A percentile compares a stretch with the other conserved stretches of the same genome.
These are phyloP conservation scores for Phytophthora macrochlamydospora DNA, from an alignment of 352 stramenopile genomes.

Conservation along the genomic window DNA sequence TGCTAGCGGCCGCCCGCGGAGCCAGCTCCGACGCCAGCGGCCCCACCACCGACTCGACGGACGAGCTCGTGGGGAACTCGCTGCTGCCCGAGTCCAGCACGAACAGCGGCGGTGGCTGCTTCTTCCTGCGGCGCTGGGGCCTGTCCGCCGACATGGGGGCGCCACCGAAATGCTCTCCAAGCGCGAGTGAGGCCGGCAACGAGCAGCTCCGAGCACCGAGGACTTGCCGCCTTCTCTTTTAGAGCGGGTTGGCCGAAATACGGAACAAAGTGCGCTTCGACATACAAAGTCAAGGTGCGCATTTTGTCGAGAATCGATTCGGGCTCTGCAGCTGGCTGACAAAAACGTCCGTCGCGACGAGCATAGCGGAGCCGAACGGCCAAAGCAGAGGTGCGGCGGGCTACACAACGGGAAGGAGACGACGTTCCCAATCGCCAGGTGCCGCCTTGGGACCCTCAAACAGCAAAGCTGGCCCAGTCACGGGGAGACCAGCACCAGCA, in stretches of 20 bases:
- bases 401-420: not conserved
- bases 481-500: too few relatives aligned
- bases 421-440: not conserved
- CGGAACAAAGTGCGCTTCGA: slow-evolving; percentile 1
- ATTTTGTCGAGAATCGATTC: slow-evolving; percentile 1
- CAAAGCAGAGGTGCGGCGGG: not conserved
- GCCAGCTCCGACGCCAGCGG: slow-evolving; percentile 17
- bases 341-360: not conserved
- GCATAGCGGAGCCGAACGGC: not conserved
- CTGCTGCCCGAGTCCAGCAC: slow-evolving; percentile 10
- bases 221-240: slow-evolving; percentile 19
- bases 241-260: slow-evolving; percentile 6
- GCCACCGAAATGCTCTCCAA: slow-evolving; percentile 7
- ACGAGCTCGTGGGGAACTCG: slow-evolving; percentile 35
- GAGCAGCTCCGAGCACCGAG: too few relatives aligned
- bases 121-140: slow-evolving; percentile 14
- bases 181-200: too few relatives aligned
- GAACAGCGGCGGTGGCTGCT: slow-evolving; percentile 5
- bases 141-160: not conserved
- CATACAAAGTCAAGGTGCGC: not conserved
- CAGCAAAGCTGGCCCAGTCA: not conserved
- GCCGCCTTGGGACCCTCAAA: not conserved
- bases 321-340: slow-evolving; percentile 1
- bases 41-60: slow-evolving; percentile 22
- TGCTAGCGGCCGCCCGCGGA: not conserved